These are phyloP conservation scores for Onygenales sp. DNA, from an alignment of 2,329 filamentous ascomycete genomes.

Conservation along the genomic window DNA sequence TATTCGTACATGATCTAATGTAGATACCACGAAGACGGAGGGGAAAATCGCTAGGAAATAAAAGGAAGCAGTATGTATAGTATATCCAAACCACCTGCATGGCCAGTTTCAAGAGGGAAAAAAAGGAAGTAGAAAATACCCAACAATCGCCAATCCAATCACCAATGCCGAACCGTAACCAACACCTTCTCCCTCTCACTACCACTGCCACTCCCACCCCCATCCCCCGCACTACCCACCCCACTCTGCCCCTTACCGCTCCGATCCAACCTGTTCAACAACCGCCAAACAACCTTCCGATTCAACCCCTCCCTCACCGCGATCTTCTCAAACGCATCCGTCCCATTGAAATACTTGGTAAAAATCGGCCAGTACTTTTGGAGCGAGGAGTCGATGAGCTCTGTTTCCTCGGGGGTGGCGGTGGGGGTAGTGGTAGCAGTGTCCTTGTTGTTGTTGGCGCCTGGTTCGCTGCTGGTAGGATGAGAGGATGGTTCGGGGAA, in stretches of 20 bases:
- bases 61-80: no score
- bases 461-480: conserved; percentile 5
- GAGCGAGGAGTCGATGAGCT: conserved; percentile 23
- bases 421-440: neutral
- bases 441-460: neutral
- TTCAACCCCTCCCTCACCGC: conserved; percentile 78
- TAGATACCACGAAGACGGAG: no score
- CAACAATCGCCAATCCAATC: neutral
- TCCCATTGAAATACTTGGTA: conserved; percentile 80
- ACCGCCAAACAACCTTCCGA: conserved; percentile 53
- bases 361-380: conserved; percentile 63
- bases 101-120: no score
- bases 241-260: conserved; percentile 39
- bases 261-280: conserved; percentile 56
- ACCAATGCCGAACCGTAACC: conserved; percentile 63
- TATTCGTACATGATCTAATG: no score
- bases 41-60: no score
- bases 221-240: neutral
- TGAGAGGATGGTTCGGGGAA: conserved; percentile 19
- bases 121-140: no score
- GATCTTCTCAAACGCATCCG: conserved; percentile 75
- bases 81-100: no score
- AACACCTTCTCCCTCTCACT: conserved; percentile 36
- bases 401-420: conserved; percentile 6
- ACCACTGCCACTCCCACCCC: conserved; percentile 13